A percentile compares a stretch with the other conserved stretches of the same genome.
These are phyloP conservation scores for Silene conica DNA, from an alignment of 148 eudicot species.

Conservation along the genomic window DNA sequence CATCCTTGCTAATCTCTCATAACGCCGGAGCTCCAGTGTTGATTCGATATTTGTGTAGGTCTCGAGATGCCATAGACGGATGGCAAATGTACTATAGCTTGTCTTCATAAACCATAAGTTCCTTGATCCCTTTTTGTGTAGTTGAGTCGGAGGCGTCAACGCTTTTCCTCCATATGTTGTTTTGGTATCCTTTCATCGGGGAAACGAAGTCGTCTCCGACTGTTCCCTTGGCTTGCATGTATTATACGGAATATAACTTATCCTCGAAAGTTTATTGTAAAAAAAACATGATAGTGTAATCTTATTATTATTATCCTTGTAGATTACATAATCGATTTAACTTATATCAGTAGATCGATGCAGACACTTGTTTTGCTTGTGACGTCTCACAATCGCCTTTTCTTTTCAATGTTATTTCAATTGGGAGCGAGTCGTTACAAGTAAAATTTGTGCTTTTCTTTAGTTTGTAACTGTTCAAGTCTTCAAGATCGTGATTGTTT, in stretches of 20 bases:
- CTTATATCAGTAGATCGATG: no score
- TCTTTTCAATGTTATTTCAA: no score
- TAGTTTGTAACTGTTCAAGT: no score
- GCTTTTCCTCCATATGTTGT: not conserved
- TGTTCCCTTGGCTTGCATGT: slow-evolving; percentile 1
- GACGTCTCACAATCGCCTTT: no score
- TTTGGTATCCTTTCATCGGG: not conserved
- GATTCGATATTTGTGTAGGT: not conserved
- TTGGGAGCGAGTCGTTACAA: no score
- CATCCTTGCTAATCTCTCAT: not conserved
- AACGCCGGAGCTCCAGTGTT: not conserved
- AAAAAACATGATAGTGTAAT: no score
- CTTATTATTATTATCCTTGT: no score
- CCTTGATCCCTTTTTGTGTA: not conserved
- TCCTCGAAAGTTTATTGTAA: not conserved
- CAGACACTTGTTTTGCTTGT: no score
- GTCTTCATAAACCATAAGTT: not conserved
- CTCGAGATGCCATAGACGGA: not conserved
- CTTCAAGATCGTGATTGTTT: no score
- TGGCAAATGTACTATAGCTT: not conserved
- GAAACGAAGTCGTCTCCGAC: not conserved
- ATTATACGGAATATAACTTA: not conserved
- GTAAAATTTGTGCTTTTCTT: no score
- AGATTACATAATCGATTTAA: no score
- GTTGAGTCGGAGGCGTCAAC: not conserved